These are phyloP conservation scores for Monilinia polystroma DNA, from an alignment of 2,329 filamentous ascomycete species.

Conservation along the genomic window DNA sequence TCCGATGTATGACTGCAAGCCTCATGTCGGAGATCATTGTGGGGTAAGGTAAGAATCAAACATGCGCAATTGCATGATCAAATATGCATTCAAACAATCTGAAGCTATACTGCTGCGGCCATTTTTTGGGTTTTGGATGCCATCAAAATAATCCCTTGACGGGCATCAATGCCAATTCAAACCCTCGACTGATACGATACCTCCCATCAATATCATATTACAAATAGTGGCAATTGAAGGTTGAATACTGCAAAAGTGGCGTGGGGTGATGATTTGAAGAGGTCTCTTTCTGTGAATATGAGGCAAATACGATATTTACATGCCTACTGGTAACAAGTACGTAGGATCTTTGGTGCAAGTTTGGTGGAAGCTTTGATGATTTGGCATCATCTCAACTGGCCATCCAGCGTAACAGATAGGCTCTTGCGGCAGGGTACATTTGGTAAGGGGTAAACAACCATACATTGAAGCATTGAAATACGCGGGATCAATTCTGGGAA, in stretches of 20 bases:
- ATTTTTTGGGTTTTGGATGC: neutral
- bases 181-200: neutral
- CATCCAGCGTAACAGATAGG: neutral
- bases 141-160: neutral
- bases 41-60: conserved; percentile 14
- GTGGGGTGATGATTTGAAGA: neutral
- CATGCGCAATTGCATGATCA: conserved; percentile 12
- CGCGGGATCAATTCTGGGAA: neutral
- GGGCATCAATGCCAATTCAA: neutral
- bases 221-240: neutral
- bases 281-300: neutral
- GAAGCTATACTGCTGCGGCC: neutral
- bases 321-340: neutral
- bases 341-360: neutral
- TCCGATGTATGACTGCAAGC: conserved; percentile 19
- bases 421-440: neutral
- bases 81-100: conserved; percentile 6
- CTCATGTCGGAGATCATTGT: conserved; percentile 18
- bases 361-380: neutral
- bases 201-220: conserved; percentile 2
- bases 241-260: neutral
- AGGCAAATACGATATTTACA: neutral
- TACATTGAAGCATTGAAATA: neutral
- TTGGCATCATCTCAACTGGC: conserved; percentile 1
- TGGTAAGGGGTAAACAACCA: neutral